Evolutionary conservation across 495 filamentous ascomycete genomes (phyloP).

Genomic region (Cercophora newfieldiana): DNA sequence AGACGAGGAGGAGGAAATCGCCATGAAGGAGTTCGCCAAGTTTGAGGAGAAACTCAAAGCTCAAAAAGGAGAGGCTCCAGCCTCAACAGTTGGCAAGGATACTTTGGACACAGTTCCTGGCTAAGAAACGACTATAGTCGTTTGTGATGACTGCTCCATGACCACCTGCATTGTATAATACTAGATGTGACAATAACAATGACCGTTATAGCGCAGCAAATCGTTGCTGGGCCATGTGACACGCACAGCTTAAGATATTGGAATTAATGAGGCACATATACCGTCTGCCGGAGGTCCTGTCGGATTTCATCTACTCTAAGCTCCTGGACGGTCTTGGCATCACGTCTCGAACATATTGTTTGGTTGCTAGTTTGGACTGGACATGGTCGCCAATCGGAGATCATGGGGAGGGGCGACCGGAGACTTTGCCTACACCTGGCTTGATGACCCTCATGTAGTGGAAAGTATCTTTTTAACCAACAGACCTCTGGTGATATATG

Average conservation of each 20-base stretch:
- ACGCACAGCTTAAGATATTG: not conserved
- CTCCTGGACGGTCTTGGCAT: not conserved
- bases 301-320: not conserved
- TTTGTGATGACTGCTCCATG: not conserved
- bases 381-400: slow-evolving; percentile 14
- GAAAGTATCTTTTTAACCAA: too few species aligned
- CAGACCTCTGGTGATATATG: too few species aligned
- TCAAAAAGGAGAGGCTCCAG: slow-evolving; percentile 62
- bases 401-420: slow-evolving; percentile 8
- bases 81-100: slow-evolving; percentile 63
- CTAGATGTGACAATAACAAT: not conserved
- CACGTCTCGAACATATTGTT: slow-evolving; percentile 7
- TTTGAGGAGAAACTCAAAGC: slow-evolving; percentile 92
- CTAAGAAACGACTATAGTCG: slow-evolving; percentile 25
- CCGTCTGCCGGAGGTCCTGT: too few species aligned
- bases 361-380: not conserved
- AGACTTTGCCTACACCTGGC: not conserved
- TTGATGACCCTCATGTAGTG: too few species aligned
- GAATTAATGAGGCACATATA: not conserved
- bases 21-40: slow-evolving; percentile 85
- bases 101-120: slow-evolving; percentile 62
- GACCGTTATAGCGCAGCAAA: not conserved
- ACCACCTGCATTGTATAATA: not conserved
- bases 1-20: slow-evolving; percentile 89
- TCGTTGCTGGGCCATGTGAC: not conserved